Evolutionary conservation across 306 rosid species (phyloP).

Genomic region (Mimosa bimucronata): DNA sequence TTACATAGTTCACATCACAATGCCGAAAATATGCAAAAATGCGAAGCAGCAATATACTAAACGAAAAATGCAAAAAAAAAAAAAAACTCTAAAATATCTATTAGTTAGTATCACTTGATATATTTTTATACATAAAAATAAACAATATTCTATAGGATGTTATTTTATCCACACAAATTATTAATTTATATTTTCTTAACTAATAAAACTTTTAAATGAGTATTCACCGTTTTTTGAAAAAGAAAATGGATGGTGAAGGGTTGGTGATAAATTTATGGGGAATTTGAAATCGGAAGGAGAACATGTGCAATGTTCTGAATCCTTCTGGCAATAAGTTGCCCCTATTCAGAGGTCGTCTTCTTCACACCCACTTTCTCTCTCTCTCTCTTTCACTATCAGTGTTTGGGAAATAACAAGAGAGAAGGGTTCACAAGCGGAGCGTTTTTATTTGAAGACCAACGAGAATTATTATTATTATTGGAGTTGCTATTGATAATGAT

Average conservation of each 20-base stretch:
- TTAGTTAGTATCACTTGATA: no score
- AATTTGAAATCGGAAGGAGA: conserved; percentile 39
- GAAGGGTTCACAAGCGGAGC: conserved; percentile 25
- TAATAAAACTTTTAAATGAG: no score
- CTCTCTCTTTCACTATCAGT: conserved; percentile 18
- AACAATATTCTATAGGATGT: no score
- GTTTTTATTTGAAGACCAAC: conserved; percentile 32
- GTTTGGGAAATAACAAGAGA: conserved; percentile 25
- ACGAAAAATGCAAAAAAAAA: no score
- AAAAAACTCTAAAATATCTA: no score
- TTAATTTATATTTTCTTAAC: no score
- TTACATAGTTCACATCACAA: background rate
- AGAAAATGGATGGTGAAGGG: conserved; percentile 45
- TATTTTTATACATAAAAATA: no score
- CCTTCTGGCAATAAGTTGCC: conserved; percentile 30
- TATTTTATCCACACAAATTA: no score
- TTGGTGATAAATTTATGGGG: conserved; percentile 48
- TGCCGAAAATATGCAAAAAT: background rate
- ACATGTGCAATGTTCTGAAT: conserved; percentile 46
- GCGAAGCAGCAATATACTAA: no score
- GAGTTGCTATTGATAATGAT: background rate
- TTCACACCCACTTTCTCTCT: background rate
- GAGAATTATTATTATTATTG: background rate
- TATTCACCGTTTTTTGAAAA: background rate
- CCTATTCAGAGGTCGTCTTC: conserved; percentile 23